A percentile compares a stretch with the other conserved stretches of the same genome.
phyloP scores from a whole-genome alignment of 202 grass and related monocot genomes.

The Zoysia matrella region DNA sequence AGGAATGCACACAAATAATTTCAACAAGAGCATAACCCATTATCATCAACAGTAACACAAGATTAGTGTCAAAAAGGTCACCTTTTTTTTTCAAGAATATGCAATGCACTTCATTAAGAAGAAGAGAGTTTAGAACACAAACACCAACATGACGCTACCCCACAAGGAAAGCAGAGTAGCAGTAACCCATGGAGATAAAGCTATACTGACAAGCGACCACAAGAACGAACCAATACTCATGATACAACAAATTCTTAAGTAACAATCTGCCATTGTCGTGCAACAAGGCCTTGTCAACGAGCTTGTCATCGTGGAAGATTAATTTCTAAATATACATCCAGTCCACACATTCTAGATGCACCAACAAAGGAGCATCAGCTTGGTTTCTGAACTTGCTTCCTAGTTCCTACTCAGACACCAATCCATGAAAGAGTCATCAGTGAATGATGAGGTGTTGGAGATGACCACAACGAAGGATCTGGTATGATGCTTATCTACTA shows the following conservation, averaged over 20 bases:
- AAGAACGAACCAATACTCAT: too few species aligned
- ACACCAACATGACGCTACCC: background rate
- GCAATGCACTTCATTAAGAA: background rate
- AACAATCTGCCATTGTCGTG: too few species aligned
- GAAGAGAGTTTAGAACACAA: background rate
- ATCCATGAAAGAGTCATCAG: background rate
- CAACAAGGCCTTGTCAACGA: too few species aligned
- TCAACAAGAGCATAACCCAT: background rate
- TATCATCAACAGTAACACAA: background rate
- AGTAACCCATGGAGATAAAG: background rate
- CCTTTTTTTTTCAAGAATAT: background rate
- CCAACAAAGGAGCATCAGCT: background rate
- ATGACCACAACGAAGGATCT: too few species aligned
- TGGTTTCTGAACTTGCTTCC: background rate
- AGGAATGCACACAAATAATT: too few species aligned
- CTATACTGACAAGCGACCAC: too few species aligned
- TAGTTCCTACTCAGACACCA: background rate
- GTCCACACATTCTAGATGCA: too few species aligned
- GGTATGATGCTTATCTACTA: too few species aligned
- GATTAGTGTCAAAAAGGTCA: background rate
- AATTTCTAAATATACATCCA: too few species aligned
- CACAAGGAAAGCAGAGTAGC: background rate
- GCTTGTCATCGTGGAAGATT: too few species aligned
- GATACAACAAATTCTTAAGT: too few species aligned
- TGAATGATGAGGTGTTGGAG: too few species aligned